Conservation (phyloP, 2,329 filamentous ascomycete genomes). For the Exophiala dermatitidis region DNA sequence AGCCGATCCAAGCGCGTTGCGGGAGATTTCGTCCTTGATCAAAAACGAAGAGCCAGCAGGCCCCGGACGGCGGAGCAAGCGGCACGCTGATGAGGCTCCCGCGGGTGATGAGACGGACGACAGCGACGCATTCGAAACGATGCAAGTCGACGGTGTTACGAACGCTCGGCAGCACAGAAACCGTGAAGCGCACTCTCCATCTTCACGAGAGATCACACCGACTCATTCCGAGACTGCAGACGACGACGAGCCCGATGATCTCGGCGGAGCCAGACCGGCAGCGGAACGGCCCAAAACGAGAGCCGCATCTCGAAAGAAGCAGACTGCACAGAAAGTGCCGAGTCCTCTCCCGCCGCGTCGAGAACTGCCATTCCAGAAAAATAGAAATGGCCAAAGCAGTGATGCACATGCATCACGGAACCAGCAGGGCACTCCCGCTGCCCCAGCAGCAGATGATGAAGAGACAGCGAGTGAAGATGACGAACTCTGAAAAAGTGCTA, state of each 20-base stretch:
- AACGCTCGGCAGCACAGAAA: background rate
- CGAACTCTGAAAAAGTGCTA: slow-evolving; percentile 20
- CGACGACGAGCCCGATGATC: slow-evolving; percentile 17
- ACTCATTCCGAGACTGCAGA: slow-evolving; percentile 5
- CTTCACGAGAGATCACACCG: slow-evolving; percentile 8
- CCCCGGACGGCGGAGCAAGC: slow-evolving; percentile 15
- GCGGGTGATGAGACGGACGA: slow-evolving; percentile 16
- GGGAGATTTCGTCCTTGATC: slow-evolving; percentile 29
- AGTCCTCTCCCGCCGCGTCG: slow-evolving; percentile 17
- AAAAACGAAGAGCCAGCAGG: slow-evolving; percentile 29
- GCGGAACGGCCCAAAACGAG: slow-evolving; percentile 6
- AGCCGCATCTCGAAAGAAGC: background rate
- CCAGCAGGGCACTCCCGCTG: background rate
- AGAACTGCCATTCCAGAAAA: slow-evolving; percentile 17
- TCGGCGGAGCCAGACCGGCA: slow-evolving; percentile 2
- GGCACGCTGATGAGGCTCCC: slow-evolving; percentile 13
- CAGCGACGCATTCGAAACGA: slow-evolving; percentile 23
- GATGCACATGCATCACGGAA: background rate
- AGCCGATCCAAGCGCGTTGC: slow-evolving; percentile 32
- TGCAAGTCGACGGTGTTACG: slow-evolving; percentile 9
- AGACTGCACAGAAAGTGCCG: slow-evolving; percentile 1
- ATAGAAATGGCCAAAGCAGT: background rate
- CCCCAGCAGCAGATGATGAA: slow-evolving; percentile 22
- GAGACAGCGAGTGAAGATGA: slow-evolving; percentile 26
- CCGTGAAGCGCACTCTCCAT: slow-evolving; percentile 4